Percentiles rank a stretch among this genome's conserved stretches.
Conservation (phyloP, 2,329 filamentous ascomycete genomes). For the Exutisphaerella laricina region DNA sequence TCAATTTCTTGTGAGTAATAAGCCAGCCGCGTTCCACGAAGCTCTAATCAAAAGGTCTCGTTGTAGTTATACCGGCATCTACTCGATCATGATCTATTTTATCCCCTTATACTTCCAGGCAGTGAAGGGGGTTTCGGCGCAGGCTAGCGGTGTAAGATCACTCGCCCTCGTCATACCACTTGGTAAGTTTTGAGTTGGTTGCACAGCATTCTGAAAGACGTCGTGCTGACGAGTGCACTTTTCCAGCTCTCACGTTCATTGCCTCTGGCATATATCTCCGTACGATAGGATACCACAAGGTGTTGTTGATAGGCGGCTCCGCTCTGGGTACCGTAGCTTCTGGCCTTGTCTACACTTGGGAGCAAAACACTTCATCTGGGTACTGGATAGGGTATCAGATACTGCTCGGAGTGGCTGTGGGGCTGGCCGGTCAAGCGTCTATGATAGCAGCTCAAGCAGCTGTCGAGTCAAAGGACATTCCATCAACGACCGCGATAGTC, state of each 20-base stretch:
- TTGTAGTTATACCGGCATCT: not conserved
- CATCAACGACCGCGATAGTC: slow-evolving; percentile 7
- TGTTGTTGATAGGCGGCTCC: slow-evolving; percentile 11
- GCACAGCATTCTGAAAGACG: not conserved
- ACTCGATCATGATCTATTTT: slow-evolving; percentile 26
- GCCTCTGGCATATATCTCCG: no score
- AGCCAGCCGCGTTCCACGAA: no score
- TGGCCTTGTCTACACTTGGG: slow-evolving; percentile 22
- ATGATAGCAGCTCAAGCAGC: slow-evolving; percentile 25
- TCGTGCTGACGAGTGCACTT: not conserved
- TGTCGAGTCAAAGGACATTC: slow-evolving; percentile 5
- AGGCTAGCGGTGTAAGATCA: slow-evolving; percentile 42
- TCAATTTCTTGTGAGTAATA: slow-evolving; percentile 3
- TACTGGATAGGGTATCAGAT: slow-evolving; percentile 34
- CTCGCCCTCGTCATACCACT: not conserved
- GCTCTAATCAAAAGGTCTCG: no score
- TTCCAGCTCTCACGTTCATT: not conserved
- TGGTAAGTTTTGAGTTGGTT: not conserved
- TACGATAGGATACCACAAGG: slow-evolving; percentile 19
- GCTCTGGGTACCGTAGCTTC: slow-evolving; percentile 11
- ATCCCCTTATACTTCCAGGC: slow-evolving; percentile 41
- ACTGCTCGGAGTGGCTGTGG: slow-evolving; percentile 28
- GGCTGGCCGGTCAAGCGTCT: slow-evolving; percentile 30
- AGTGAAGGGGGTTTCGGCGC: slow-evolving; percentile 35
- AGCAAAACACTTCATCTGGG: slow-evolving; percentile 21